Percentiles rank a stretch among this genome's conserved stretches.
Evolutionary conservation across 2,329 filamentous ascomycete species (phyloP).

Genomic region (Aspergillus sp.): DNA sequence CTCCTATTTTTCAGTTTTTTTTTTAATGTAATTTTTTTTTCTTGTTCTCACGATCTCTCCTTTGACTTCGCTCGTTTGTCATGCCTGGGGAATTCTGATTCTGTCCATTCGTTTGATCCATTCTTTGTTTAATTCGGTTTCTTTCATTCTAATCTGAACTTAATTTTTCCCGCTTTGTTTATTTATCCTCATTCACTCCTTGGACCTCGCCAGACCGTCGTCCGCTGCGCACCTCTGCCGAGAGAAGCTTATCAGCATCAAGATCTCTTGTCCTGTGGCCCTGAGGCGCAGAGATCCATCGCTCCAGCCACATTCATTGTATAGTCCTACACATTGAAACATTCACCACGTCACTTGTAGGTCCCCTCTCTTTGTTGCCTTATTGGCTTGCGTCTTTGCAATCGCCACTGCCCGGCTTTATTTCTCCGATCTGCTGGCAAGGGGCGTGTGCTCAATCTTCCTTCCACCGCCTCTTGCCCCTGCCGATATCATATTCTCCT

Average conservation of each 20-base stretch:
- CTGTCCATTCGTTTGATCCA: background rate
- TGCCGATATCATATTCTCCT: background rate
- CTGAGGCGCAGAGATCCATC: slow-evolving; percentile 12
- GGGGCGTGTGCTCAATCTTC: background rate
- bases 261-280: slow-evolving; percentile 9
- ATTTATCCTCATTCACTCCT: background rate
- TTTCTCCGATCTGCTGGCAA: background rate
- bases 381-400: background rate
- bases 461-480: background rate
- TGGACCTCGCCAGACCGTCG: background rate
- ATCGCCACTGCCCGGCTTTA: background rate
- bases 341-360: slow-evolving; percentile 3
- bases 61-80: background rate
- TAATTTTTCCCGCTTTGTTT: background rate
- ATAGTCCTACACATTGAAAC: background rate
- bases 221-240: background rate
- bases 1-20: background rate
- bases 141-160: background rate
- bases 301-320: slow-evolving; percentile 8
- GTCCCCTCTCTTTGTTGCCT: background rate
- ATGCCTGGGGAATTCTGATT: background rate
- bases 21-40: background rate
- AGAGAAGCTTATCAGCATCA: slow-evolving; percentile 6
- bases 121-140: background rate
- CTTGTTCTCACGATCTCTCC: background rate